phyloP scores from a whole-genome alignment of 1,139 yeast species.

The Magnusiomyces sp. region DNA sequence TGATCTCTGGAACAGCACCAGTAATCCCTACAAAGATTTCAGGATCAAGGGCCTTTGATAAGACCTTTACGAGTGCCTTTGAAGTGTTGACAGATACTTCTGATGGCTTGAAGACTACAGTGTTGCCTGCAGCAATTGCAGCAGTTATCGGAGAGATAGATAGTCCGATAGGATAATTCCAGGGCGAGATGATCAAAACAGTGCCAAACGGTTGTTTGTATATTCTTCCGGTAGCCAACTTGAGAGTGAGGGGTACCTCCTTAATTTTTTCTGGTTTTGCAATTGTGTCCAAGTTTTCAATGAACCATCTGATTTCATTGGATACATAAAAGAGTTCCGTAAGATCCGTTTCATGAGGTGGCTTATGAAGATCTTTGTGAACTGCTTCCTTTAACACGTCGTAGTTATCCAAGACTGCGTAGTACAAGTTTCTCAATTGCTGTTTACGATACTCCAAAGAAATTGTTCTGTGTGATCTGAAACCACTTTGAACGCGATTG shows the following conservation, averaged over 20 bases:
- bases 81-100: constrained; percentile 66
- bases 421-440: constrained; percentile 62
- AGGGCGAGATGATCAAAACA: constrained; percentile 71
- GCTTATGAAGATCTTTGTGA: constrained; percentile 55
- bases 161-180: constrained; percentile 74
- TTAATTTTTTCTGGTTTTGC: constrained; percentile 40
- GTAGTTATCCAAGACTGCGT: constrained; percentile 52
- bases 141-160: constrained; percentile 62
- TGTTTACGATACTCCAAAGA: constrained; percentile 51
- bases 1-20: constrained; percentile 69
- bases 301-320: constrained; percentile 52
- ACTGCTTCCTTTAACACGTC: constrained; percentile 52
- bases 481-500: constrained; percentile 36
- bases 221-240: constrained; percentile 41
- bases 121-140: constrained; percentile 84
- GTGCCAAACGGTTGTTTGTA: constrained; percentile 70
- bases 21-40: constrained; percentile 54
- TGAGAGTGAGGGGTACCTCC: constrained; percentile 24
- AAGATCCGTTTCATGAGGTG: constrained; percentile 50
- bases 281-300: constrained; percentile 56
- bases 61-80: constrained; percentile 45
- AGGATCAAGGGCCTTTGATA: constrained; percentile 46
- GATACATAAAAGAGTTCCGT: constrained; percentile 48
- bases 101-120: constrained; percentile 71
- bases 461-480: constrained; percentile 43